Base-by-base conservation (phyloP, 2,329 filamentous ascomycete genomes). In the Knufia petricola region DNA sequence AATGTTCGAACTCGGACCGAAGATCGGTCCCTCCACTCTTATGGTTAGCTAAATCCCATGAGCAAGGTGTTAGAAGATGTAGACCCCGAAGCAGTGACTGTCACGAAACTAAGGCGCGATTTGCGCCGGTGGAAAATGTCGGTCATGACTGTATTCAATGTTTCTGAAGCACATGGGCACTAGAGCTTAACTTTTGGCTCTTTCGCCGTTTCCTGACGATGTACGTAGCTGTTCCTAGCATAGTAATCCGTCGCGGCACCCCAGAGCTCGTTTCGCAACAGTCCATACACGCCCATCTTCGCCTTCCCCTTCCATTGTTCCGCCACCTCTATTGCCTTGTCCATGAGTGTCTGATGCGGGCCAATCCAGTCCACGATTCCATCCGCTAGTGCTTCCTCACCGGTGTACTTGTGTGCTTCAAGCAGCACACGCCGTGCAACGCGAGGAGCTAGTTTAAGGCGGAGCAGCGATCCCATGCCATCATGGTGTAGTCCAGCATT, bases 351-450 rank as follows among this genome's bases (percentile, higher is more conserved):
- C 34, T 66, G 69, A 4, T 72, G 72, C 44, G 66, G 62, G 3
- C 69, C 72, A 50, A 76, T 58, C 28, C 64, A 66, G 61, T 78
- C 74, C 4, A 78, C 74, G 48, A 77, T 71, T 0, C 73, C 74
- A 57, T 77, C 74, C 45, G 64, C 58, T 4, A 72, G 49, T 2
- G 74, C 74, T 50, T 75, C 66, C 50, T 69, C 65, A 0, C 70
- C 74, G 0, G 74, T 78, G 70, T 70, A 78, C 30, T 61, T 65
- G 50, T 77, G 70, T 10, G 73, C 75, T 55, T 77, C 73, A 1
- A 77, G 63, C 15, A 77, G 58, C 71, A 77, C 75, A 57, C 74
- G 75, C 2, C 73, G 62, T n/a, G 73, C 73, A 10, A 76, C 60
- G 32, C 69, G 65, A 7, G 73, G 71, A 0, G 61, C 65, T 3